Conservation (phyloP, 768 basidiomycete genomes). For the Russula vinacea region DNA sequence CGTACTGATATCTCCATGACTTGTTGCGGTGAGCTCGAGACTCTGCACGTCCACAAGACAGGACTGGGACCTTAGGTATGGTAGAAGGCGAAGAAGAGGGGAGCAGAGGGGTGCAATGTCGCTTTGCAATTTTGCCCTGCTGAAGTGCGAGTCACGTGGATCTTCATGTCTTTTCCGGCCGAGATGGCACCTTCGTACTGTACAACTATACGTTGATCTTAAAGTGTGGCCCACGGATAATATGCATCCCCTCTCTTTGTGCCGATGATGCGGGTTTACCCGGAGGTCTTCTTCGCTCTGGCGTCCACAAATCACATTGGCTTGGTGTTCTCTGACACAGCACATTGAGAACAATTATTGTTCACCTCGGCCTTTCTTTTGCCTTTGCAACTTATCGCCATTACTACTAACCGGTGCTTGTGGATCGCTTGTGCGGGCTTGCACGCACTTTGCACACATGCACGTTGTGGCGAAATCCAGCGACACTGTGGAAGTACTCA, state of each 20-base stretch:
- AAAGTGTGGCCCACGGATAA: not conserved
- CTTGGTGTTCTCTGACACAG: not conserved
- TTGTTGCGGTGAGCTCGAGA: not conserved
- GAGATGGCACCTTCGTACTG: not conserved
- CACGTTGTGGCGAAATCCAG: not conserved
- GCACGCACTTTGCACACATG: not conserved
- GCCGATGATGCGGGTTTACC: not conserved
- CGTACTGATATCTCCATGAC: slow-evolving; percentile 22
- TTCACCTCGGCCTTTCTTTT: not conserved
- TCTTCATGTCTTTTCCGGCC: too few species aligned
- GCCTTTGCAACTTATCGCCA: not conserved
- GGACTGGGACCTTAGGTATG: too few species aligned
- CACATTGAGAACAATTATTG: not conserved
- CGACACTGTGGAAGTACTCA: not conserved
- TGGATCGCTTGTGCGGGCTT: too few species aligned
- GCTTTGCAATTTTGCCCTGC: not conserved
- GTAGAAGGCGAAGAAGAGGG: too few species aligned
- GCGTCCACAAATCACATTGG: not conserved
- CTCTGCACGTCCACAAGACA: not conserved
- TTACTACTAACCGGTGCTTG: not conserved
- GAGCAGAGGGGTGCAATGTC: too few species aligned
- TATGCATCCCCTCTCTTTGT: not conserved
- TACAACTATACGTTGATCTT: not conserved
- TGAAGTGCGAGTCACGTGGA: not conserved
- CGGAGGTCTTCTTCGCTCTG: not conserved